Percentiles rank a stretch among this genome's conserved stretches.
phyloP scores from a whole-genome alignment of 1,284 basidiomycete genomes.

The Boletellus deceptivus region DNA sequence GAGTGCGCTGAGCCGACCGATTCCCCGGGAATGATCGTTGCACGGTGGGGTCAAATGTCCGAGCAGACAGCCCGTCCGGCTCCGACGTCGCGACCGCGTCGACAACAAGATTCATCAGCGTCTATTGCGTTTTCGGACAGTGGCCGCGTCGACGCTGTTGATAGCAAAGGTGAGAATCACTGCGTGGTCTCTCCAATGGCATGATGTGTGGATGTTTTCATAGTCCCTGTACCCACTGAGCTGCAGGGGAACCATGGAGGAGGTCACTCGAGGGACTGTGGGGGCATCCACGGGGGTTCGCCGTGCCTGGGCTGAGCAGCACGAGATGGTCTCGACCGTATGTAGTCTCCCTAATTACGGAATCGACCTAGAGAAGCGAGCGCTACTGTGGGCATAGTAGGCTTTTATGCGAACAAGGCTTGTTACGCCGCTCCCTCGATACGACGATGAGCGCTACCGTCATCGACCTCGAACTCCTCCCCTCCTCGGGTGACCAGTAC shows the following conservation, averaged over 20 bases:
- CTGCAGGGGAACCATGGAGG: slow-evolving; percentile 51
- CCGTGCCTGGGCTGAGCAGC: not conserved
- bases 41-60: slow-evolving; percentile 75
- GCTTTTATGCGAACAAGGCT: slow-evolving; percentile 1
- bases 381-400: slow-evolving; percentile 6
- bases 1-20: slow-evolving; percentile 81
- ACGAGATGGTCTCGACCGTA: not conserved
- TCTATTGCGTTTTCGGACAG: too few relatives aligned
- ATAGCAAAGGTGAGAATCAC: slow-evolving; percentile 55
- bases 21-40: slow-evolving; percentile 61
- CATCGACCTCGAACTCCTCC: slow-evolving; percentile 14
- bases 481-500: slow-evolving; percentile 3
- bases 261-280: slow-evolving; percentile 53
- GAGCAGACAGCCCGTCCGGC: slow-evolving; percentile 73
- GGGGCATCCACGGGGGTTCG: slow-evolving; percentile 1
- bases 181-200: not conserved
- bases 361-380: slow-evolving; percentile 1
- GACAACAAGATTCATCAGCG: too few relatives aligned
- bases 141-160: slow-evolving; percentile 68
- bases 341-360: slow-evolving; percentile 11
- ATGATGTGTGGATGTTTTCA: too few relatives aligned
- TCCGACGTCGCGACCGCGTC: slow-evolving; percentile 84
- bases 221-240: too few relatives aligned
- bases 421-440: not conserved
- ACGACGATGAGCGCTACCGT: slow-evolving; percentile 14